Evolutionary conservation across 192 early-diverging fungal species (phyloP), one percentile per base, ranked within the genome.

Genomic region (Gaertneriomyces sp.): DNA sequence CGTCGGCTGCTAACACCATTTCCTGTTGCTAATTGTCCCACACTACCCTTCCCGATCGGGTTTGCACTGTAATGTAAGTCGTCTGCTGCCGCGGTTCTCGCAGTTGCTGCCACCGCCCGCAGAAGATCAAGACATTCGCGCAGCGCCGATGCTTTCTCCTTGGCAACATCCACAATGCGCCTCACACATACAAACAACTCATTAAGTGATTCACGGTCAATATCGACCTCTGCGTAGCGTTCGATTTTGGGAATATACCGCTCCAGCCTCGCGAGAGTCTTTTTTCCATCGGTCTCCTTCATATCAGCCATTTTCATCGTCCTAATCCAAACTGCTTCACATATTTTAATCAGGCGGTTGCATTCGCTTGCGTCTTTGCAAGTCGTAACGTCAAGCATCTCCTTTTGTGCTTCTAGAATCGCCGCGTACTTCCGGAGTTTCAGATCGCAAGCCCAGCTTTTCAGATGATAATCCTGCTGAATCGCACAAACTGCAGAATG

Each of bases 401-500:
- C 77, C 65, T 78, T 82, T 39, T 60, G 40, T 8, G 46, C 66
- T 20, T 66, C 54, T 40, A 91, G 73, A 46, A 73, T 74, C 40
- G 75, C 72, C 57, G 85, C 83, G 50, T 66, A 71, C 58, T 87
- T 87, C 42, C 85, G 81, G 8, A 89, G 74, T 60, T 81, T 79
- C 61, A 89, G 81, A 42, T 83, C 85, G 65, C 70, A 87, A 20
- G 73, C 76, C 54, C 68, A 79, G 45, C 70, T 72, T 45, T 72
- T 75, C 19, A 76, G 45, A 53, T 77, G 69, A 25, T 75, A 63
- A 55, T 85, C 90, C 62, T 87, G 90, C 68, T 84, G 85, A 14
- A 88, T 81, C 44, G 81, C 81, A 70, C 93, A 95, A 14, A 86
- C 77, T 51, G 91, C 90, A 6, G 89, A 88, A 68, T 95, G 93